Evolutionary conservation across 2,329 filamentous ascomycete genomes (phyloP), one percentile per base, ranked within the genome.

Genomic region (Leptosphaerulina australis): DNA sequence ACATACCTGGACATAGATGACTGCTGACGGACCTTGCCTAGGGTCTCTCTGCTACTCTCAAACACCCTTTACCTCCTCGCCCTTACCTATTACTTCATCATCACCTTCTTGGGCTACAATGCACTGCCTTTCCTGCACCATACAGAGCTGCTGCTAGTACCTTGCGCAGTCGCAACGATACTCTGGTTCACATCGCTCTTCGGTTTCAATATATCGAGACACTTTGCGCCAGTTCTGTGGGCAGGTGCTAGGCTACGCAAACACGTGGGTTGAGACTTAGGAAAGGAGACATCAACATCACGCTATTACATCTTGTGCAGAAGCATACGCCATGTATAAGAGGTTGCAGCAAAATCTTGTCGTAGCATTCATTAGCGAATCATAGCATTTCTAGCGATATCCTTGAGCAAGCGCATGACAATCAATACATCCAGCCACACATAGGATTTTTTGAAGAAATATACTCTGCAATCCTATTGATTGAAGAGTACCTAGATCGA

Each of bases 41-140:
- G 76, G 75, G 68, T 82, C 21, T 82, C 80, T 8, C 74, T 83
- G 17, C 81, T 88, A 55, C 76, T 88, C 26, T 83, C 84, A 21
- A 88, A 88, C 64, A 81, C 83, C 1, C 78, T 88, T 57, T 88
- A 88, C 62, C 77, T 88, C n/a, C 75, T 84, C 28, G 85, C 84
- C 0, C 72, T 86, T 41, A 79, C 79, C 21, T 88, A 88, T 72
- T 88, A 88, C 71, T 84, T 83, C 64, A 81, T 87, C 58, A 85
- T 88, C 62, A 86, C 82, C 7, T 88, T 88, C 67, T 74, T 88
- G 33, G 85, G 85, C 25, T 88, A 88, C 70, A 88, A 88, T 61
- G 84, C 84, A 18, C 74, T 88, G 12, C 85, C 85, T 0, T 88
- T 88, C 66, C 71, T 88, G 18, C 82, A 85, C 64, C 84, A 87